Evolutionary conservation across 2,329 filamentous ascomycete species (phyloP).

Genomic region (Diaporthe vexans): DNA sequence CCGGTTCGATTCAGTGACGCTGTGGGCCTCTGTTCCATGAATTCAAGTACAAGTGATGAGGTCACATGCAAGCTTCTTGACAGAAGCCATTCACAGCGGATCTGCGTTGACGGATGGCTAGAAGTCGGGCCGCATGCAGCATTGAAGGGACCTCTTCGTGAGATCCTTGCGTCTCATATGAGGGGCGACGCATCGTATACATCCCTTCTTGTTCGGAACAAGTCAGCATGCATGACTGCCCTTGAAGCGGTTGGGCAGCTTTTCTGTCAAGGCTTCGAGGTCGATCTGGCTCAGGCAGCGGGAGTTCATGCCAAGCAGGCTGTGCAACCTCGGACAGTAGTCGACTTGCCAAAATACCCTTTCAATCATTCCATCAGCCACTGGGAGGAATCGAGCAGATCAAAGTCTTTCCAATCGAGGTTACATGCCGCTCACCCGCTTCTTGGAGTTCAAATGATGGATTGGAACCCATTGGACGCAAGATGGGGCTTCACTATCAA

Average conservation of each 20-base stretch:
- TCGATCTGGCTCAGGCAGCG: background rate
- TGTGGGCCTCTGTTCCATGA: background rate
- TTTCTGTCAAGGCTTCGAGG: background rate
- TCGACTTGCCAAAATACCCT: conserved; percentile 34
- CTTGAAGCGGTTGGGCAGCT: background rate
- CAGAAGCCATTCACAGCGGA: conserved; percentile 54
- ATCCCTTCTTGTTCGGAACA: background rate
- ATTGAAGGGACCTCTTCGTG: background rate
- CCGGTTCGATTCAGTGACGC: conserved; percentile 58
- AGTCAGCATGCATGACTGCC: background rate
- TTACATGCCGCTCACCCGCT: conserved; percentile 59
- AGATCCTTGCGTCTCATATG: background rate
- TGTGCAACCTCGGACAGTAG: background rate
- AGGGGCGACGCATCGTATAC: background rate
- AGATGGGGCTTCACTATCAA: conserved; percentile 64
- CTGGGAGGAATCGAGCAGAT: conserved; percentile 29
- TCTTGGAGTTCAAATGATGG: conserved; percentile 59
- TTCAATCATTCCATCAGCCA: conserved; percentile 31
- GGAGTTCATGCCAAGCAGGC: background rate
- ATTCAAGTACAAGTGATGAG: no score
- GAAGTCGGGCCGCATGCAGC: background rate
- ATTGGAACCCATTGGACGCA: conserved; percentile 60
- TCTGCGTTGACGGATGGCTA: background rate
- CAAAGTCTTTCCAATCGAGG: conserved; percentile 34
- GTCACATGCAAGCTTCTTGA: background rate